Base-by-base conservation (phyloP, 2,329 filamentous ascomycete genomes). In the Neopestalotiopsis clavispora region DNA sequence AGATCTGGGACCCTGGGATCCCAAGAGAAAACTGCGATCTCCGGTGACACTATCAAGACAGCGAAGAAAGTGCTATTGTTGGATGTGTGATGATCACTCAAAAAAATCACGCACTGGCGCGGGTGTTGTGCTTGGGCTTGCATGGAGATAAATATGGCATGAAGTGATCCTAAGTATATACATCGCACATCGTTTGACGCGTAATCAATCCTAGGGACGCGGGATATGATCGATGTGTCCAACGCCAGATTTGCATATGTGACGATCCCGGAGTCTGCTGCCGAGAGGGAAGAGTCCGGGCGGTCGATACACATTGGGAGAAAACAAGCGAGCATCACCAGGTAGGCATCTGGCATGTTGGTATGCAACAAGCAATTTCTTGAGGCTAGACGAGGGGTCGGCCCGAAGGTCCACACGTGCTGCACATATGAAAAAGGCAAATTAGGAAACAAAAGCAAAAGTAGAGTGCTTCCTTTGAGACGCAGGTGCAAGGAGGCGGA, bases 401-500 rank as follows among this genome's bases (percentile, higher is more conserved):
- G 45, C 17, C 45, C 45, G 45, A 52, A 52, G 45, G 17, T 17
- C 45, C 45, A 52, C 45, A 52, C 45, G 45, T 20, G 45, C 45
- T 52, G 45, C 45, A 52, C 45, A n/a, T 52, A 20, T n/a, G 45
- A 52, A 38, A 28, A 38, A 52, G 20, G 45, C 45, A 52, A 20
- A 52, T 52, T 17, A 52, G 45, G 45, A n/a, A 28, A 23, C 45
- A 52, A 52, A 52, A 52, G 45, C 45, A 52, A 34, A 34, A 13
- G 20, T 23, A 59, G 57, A 28, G 57, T 23, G 17, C 23, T 59
- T 59, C 57, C 57, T 59, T 13, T 12, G 23, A 28, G 23, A 34
- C 5, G 57, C 57, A 59, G 57, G 57, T 34, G 57, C 57, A 59
- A 34, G 30, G 57, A 59, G 57, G 57, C 57, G 23, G 28, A 59